phyloP scores from a whole-genome alignment of 345 rosid genomes.

The Raphanus raphanistrum region DNA sequence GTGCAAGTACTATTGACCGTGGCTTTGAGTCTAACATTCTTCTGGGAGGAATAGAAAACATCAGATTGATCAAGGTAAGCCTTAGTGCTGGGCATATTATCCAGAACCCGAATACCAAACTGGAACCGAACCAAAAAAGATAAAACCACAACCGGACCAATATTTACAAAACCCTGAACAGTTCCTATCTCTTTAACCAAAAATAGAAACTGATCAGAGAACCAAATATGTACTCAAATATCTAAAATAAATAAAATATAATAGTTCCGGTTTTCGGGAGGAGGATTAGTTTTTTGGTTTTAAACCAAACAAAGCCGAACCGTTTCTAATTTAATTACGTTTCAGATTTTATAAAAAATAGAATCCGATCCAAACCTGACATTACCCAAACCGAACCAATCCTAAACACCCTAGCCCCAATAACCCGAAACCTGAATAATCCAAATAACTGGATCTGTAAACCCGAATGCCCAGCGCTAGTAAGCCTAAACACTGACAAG shows the following conservation, averaged over 20 bases:
- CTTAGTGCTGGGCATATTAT: background rate
- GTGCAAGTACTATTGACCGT: constrained; percentile 54
- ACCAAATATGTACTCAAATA: background rate
- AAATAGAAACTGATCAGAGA: background rate
- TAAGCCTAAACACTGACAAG: background rate
- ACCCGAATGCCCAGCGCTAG: background rate
- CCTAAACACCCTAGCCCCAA: background rate
- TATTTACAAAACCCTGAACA: background rate
- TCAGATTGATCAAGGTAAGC: constrained; percentile 15
- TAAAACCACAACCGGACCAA: background rate
- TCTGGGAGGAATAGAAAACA: constrained; percentile 36
- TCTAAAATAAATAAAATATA: background rate
- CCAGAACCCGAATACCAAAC: background rate
- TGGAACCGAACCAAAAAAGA: background rate
- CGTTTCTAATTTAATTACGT: background rate
- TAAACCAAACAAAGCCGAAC: background rate
- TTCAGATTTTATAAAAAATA: background rate
- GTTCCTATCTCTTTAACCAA: background rate
- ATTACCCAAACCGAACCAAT: background rate
- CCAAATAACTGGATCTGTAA: background rate
- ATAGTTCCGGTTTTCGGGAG: no score
- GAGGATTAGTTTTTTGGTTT: no score
- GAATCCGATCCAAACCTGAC: background rate
- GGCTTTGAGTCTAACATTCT: constrained; percentile 45
- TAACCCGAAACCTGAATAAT: background rate